A percentile compares a stretch with the other conserved stretches of the same genome.
Conservation (phyloP, 257 asterid genomes). For the Plantago elongata region DNA sequence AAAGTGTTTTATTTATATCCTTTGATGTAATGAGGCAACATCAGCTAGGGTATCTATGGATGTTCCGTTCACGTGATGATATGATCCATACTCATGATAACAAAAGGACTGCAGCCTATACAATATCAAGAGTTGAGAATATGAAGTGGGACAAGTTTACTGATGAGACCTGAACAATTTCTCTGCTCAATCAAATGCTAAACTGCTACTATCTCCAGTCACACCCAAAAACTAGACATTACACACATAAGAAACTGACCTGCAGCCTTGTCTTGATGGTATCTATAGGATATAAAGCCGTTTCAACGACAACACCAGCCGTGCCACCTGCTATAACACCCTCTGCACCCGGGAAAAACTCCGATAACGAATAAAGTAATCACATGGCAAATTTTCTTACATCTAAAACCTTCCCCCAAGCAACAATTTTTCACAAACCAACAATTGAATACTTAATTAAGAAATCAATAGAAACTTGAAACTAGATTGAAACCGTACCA, state of each 20-base stretch:
- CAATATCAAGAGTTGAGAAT: too few relatives aligned
- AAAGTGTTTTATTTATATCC: conserved; percentile 4
- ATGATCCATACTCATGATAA: too few relatives aligned
- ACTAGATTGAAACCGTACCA: conserved; percentile 35
- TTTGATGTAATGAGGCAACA: conserved; percentile 13
- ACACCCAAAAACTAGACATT: background rate
- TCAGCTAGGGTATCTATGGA: background rate
- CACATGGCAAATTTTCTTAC: too few relatives aligned
- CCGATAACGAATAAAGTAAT: background rate
- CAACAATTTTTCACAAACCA: too few relatives aligned
- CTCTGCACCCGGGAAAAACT: conserved; percentile 44
- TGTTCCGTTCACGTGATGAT: background rate
- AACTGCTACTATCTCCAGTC: too few relatives aligned
- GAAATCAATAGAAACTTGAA: conserved; percentile 8
- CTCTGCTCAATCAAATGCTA: too few relatives aligned
- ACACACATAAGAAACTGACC: conserved; percentile 39
- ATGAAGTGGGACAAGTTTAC: too few relatives aligned
- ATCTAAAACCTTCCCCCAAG: background rate
- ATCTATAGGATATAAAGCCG: conserved; percentile 90
- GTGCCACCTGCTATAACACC: conserved; percentile 93
- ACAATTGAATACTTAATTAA: background rate
- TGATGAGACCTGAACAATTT: too few relatives aligned
- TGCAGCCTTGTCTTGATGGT: conserved; percentile 93
- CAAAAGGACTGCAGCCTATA: too few relatives aligned
- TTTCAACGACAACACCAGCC: conserved; percentile 94